Conservation (phyloP, 306 rosid species). For the Pyrus pyrifolia region DNA sequence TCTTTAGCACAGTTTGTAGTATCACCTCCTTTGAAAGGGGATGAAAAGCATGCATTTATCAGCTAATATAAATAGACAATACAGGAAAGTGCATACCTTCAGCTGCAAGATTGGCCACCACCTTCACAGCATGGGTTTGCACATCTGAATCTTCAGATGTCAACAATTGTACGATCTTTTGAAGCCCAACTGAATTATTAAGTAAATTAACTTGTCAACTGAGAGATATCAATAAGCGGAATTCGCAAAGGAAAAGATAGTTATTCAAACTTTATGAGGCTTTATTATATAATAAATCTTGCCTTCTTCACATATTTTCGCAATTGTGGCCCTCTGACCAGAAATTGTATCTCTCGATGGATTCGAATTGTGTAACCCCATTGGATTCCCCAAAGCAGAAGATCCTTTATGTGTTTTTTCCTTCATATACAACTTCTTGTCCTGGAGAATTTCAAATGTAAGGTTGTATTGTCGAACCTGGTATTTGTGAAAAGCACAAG, state of each 20-base stretch:
- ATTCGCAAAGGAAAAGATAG: background rate
- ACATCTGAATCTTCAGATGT: constrained; percentile 46
- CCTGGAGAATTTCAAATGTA: constrained; percentile 22
- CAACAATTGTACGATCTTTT: constrained; percentile 51
- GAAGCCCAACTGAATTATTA: constrained; percentile 50
- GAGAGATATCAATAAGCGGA: constrained; percentile 2
- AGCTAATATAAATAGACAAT: background rate
- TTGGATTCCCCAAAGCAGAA: constrained; percentile 28
- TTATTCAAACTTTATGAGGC: background rate
- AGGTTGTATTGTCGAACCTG: background rate
- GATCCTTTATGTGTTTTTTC: constrained; percentile 30
- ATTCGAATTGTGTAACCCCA: constrained; percentile 22
- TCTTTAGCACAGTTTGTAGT: background rate
- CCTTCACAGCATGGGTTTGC: constrained; percentile 68
- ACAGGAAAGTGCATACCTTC: constrained; percentile 41
- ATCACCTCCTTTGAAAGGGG: background rate
- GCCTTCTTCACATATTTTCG: constrained; percentile 70
- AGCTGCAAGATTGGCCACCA: constrained; percentile 80
- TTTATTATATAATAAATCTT: constrained; percentile 16
- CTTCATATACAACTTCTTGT: constrained; percentile 31
- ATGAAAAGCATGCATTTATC: background rate
- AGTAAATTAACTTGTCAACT: constrained; percentile 16
- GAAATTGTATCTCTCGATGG: constrained; percentile 36
- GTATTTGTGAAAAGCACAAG: background rate
- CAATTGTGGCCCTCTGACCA: constrained; percentile 55